A percentile compares a stretch with the other conserved stretches of the same genome.
These are phyloP conservation scores for Tephrocybe sp. DNA, from an alignment of 768 basidiomycete species.

Conservation along the genomic window DNA sequence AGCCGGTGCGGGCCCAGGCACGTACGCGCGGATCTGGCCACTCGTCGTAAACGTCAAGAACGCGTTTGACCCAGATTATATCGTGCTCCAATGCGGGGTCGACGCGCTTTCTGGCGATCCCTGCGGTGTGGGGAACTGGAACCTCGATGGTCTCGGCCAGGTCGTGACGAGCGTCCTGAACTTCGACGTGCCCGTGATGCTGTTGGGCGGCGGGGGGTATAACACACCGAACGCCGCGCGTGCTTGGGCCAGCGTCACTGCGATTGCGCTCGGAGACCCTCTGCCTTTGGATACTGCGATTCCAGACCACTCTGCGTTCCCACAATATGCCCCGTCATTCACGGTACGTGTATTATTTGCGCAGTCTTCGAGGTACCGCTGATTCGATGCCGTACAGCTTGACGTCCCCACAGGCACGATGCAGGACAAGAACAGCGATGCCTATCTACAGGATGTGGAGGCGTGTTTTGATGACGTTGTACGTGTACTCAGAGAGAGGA, in stretches of 20 bases:
- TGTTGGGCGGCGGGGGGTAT: slow-evolving; percentile 91
- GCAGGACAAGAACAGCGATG: slow-evolving; percentile 69
- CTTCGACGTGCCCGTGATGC: slow-evolving; percentile 27
- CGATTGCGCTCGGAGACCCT: slow-evolving; percentile 59
- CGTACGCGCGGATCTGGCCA: slow-evolving; percentile 65
- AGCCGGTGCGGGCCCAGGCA: slow-evolving; percentile 64
- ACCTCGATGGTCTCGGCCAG: slow-evolving; percentile 56
- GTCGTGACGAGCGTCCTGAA: slow-evolving; percentile 48
- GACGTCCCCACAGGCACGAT: slow-evolving; percentile 74
- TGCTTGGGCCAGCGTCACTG: slow-evolving; percentile 84
- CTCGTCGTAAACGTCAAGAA: slow-evolving; percentile 59
- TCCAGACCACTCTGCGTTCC: slow-evolving; percentile 76
- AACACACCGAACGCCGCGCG: slow-evolving; percentile 80
- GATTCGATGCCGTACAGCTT: slow-evolving; percentile 33
- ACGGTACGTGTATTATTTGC: slow-evolving; percentile 30
- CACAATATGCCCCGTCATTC: slow-evolving; percentile 78
- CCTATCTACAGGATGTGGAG: slow-evolving; percentile 50
- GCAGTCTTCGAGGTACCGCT: background rate
- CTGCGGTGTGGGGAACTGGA: slow-evolving; percentile 72
- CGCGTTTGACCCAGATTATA: slow-evolving; percentile 71
- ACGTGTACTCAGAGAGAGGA: slow-evolving; percentile 28
- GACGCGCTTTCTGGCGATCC: slow-evolving; percentile 89
- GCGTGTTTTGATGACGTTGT: slow-evolving; percentile 36
- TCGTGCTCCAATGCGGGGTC: slow-evolving; percentile 84
- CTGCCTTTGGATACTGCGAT: slow-evolving; percentile 63